Evolutionary conservation across 495 filamentous ascomycete species (phyloP), one percentile per base, ranked within the genome.

Genomic region (Penicillium paradoxum): DNA sequence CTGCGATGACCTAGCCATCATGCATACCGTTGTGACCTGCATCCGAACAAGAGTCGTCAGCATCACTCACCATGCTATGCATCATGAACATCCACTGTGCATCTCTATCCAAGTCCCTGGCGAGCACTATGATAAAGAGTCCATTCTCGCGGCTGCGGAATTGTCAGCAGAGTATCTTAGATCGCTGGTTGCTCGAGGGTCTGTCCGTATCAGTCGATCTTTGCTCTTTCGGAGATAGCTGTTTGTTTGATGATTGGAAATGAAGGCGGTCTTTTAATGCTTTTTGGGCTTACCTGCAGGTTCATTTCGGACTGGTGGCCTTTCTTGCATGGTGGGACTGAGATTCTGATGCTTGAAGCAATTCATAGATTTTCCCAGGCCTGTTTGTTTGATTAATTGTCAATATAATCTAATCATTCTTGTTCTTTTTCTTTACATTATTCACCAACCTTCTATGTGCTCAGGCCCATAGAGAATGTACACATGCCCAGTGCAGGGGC

Each of bases 1-100:
- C n/a, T 33, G 37, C n/a, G 49, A 51, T 2, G 49, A 51, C 19
- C 18, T 34, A 0, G 9, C 49, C 4, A 33, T 51, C 14, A 51
- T 51, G 49, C 27, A 37, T 14, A 51, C 49, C 6, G 19, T 51
- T 7, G 18, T 42, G 2, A 51, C 49, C 14, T 51, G 49, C 13
- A 51, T 51, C 21, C 49, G 49, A 6, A 51, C 49, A 7, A 24
- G 39, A 17, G 49, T 51, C 11, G 49, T 34, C 30, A 51, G 27
- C 21, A 43, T 51, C 14, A 51, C 49, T 4, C 13, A 6, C 6
- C 10, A 36, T 34, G 29, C 49, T 13, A 51, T 51, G 49, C 49
- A 51, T 17, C 49, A 42, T 6, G 19, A 32, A n/a, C 1, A 13
- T 14, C 39, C 49, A 5, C 29, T 42, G 14, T 51, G 49, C 33